Conservation (phyloP, 2,329 filamentous ascomycete species). For the Fusarium euwallaceae region DNA sequence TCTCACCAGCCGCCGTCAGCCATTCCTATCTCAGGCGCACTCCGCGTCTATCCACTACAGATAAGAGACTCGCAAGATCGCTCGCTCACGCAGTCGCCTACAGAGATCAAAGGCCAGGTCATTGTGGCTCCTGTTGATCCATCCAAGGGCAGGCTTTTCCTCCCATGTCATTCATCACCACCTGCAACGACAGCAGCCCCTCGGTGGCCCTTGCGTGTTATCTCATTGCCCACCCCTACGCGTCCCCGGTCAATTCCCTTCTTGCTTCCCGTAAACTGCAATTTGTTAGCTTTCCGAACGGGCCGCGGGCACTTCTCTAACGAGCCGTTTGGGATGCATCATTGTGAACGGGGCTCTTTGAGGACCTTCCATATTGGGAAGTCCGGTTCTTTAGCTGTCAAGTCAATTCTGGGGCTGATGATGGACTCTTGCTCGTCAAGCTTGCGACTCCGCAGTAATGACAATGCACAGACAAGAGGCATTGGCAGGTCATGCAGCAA, state of each 20-base stretch:
- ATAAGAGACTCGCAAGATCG: conserved; percentile 3
- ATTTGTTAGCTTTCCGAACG: neutral
- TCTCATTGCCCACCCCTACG: neutral
- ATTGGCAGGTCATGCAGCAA: conserved; percentile 1
- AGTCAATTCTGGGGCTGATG: neutral
- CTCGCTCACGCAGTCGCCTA: neutral
- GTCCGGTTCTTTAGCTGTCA: neutral
- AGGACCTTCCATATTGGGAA: conserved; percentile 8
- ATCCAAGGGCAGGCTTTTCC: neutral
- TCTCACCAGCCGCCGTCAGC: conserved; percentile 1
- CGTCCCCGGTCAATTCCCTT: neutral
- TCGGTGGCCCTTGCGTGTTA: conserved; percentile 2
- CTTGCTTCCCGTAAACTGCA: neutral
- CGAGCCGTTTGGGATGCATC: neutral
- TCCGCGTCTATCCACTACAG: conserved; percentile 5
- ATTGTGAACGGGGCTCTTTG: neutral
- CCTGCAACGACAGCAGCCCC: conserved; percentile 5
- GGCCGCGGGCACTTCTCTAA: conserved; percentile 7
- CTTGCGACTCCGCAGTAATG: neutral
- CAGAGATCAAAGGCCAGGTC: conserved; percentile 11
- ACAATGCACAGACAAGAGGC: neutral
- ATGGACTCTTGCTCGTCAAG: neutral
- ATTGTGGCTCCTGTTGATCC: conserved; percentile 1
- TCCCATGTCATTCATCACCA: conserved; percentile 5
- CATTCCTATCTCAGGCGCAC: neutral